phyloP scores from a whole-genome alignment of 768 basidiomycete species.

The Boletus vermiculosoides region DNA sequence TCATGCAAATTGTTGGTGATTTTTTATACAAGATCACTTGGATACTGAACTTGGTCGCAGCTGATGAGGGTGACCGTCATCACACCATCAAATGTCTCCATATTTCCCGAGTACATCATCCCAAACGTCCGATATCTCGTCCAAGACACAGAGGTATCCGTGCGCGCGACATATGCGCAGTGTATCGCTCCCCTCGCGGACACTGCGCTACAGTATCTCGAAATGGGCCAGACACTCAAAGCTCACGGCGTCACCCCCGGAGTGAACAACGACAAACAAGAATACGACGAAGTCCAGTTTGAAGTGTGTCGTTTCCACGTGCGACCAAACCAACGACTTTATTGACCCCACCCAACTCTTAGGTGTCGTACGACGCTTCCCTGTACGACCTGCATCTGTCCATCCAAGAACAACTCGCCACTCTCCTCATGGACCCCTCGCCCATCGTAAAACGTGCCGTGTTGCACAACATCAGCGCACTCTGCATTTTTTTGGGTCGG shows the following conservation, averaged over 20 bases:
- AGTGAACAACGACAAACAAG: constrained; percentile 49
- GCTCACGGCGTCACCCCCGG: constrained; percentile 65
- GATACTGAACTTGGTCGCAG: constrained; percentile 37
- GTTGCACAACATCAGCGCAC: constrained; percentile 77
- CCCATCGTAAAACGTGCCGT: constrained; percentile 90
- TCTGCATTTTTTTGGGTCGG: constrained; percentile 92
- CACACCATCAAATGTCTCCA: constrained; percentile 58
- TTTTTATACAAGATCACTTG: background rate
- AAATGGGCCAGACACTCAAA: constrained; percentile 90
- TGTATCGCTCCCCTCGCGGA: constrained; percentile 84
- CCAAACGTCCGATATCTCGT: constrained; percentile 84
- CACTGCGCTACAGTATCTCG: constrained; percentile 82
- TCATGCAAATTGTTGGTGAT: constrained; percentile 76
- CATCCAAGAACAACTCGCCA: constrained; percentile 84
- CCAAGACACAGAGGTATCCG: constrained; percentile 81
- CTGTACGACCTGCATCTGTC: constrained; percentile 81
- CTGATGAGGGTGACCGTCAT: constrained; percentile 69
- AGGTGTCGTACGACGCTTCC: constrained; percentile 91
- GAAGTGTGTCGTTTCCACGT: constrained; percentile 50
- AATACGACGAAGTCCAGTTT: constrained; percentile 75
- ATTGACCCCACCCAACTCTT: background rate
- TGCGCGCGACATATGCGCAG: constrained; percentile 79
- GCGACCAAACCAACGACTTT: background rate
- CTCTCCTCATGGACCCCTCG: constrained; percentile 85
- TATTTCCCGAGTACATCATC: constrained; percentile 94